These are phyloP conservation scores for Colletotrichum horii DNA, from an alignment of 2,329 filamentous ascomycete genomes.

Conservation along the genomic window DNA sequence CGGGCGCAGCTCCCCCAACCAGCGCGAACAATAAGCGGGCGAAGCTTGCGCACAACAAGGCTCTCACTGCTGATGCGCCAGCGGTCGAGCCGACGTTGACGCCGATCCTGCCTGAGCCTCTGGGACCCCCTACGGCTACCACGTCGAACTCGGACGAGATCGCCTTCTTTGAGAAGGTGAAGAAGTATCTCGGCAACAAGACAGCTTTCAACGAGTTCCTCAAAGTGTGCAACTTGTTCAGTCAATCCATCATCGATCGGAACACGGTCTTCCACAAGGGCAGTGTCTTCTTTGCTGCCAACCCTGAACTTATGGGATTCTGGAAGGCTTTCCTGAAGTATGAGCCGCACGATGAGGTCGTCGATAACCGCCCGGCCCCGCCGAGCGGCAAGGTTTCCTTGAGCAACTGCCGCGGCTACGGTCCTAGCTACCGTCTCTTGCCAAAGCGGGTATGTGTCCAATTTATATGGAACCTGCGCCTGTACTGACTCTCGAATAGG, in stretches of 20 bases:
- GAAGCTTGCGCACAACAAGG: constrained; percentile 72
- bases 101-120: constrained; percentile 84
- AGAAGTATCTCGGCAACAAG: constrained; percentile 94
- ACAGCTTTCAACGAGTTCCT: constrained; percentile 94
- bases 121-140: constrained; percentile 75
- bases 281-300: constrained; percentile 84
- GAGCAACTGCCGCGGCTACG: constrained; percentile 93
- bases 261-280: constrained; percentile 84
- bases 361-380: constrained; percentile 78
- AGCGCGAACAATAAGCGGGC: constrained; percentile 64
- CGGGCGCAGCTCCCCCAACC: constrained; percentile 30
- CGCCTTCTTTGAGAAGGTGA: constrained; percentile 93
- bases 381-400: constrained; percentile 86
- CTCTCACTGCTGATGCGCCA: constrained; percentile 62
- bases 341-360: constrained; percentile 76
- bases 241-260: constrained; percentile 88
- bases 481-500: constrained; percentile 43
- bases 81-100: constrained; percentile 86
- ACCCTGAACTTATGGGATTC: constrained; percentile 85
- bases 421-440: constrained; percentile 91
- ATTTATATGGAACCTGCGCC: not conserved
- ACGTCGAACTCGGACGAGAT: constrained; percentile 86
- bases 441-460: constrained; percentile 71
- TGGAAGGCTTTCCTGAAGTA: constrained; percentile 86
- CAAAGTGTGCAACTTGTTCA: constrained; percentile 95